Base-by-base conservation (phyloP, 1,139 yeast genomes). In the Suhomyces bribrorum region DNA sequence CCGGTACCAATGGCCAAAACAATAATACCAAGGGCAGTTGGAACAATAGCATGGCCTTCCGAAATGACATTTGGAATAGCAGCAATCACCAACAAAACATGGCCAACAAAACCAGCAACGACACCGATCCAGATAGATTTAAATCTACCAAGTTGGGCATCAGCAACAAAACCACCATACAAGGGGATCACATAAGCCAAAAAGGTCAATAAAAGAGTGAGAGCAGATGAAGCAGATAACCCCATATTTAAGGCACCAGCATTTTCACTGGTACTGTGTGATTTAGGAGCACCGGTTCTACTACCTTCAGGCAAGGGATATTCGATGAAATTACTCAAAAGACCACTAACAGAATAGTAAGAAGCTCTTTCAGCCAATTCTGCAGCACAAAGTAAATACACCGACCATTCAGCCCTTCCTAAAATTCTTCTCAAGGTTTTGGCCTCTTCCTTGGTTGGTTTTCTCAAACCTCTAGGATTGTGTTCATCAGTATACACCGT, bases 1-100 rank as follows among this genome's bases (percentile, higher is more conserved):
- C 79, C 80, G 22, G 79, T 68, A 46, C 77, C 73, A 26, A 52
- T 17, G 6, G 56, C 52, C 48, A 54, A 53, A 18, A 54, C 45
- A 27, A 53, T 33, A 26, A 54, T 53, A 25, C 50, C 59, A 26
- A 54, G 34, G 8, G 49, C 44, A 7, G 54, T 47, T 15, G 52
- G 52, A 7, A 49, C 55, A 32, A 54, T 40, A 14, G 55, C 53
- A 14, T 48, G 47, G 9, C 53, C 52, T 12, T 43, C 31, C 5
- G 47, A 34, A 31, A 54, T 50, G 14, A 53, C 54, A 2, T 44
- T 35, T 8, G 59, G 57, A 31, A 54, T 45, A 14, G 52, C 50
- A 12, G 57, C 59, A 34, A 53, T 47, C 7, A 54, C 50, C 31
- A 54, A 54, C 34, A 58, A 51, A 24, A 58, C 32, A 36, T 58